These are phyloP conservation scores for Nemania bipapillata DNA, from an alignment of 2,329 filamentous ascomycete species.

Conservation along the genomic window DNA sequence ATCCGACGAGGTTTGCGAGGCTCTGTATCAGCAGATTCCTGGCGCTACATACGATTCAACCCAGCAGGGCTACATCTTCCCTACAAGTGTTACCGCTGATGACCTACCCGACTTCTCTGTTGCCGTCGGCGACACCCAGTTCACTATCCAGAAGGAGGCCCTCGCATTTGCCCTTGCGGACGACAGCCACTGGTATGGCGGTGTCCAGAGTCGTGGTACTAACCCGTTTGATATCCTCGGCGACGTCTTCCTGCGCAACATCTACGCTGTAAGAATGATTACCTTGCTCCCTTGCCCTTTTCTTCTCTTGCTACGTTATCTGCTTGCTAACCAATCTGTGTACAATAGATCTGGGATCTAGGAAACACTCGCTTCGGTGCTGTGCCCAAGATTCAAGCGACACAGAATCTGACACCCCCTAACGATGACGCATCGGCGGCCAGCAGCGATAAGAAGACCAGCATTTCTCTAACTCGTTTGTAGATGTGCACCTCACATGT, in stretches of 20 bases:
- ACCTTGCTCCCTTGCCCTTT: background rate
- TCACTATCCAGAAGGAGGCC: constrained; percentile 71
- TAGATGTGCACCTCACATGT: too few species aligned
- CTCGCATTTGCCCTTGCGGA: constrained; percentile 67
- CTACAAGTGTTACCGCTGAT: constrained; percentile 61
- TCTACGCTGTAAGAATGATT: constrained; percentile 57
- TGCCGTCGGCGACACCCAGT: constrained; percentile 69
- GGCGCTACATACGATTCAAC: constrained; percentile 66
- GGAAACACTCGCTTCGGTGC: constrained; percentile 69
- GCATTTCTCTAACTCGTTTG: too few species aligned
- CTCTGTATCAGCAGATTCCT: constrained; percentile 72
- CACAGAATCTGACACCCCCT: constrained; percentile 49
- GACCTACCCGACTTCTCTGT: constrained; percentile 70
- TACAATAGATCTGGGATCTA: constrained; percentile 68
- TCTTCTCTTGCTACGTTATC: background rate
- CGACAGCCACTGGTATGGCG: constrained; percentile 68
- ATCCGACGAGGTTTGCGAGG: constrained; percentile 68
- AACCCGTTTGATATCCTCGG: constrained; percentile 72
- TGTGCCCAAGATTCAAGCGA: constrained; percentile 63
- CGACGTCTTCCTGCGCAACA: constrained; percentile 70
- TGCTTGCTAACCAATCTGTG: constrained; percentile 21
- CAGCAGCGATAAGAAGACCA: constrained; percentile 34
- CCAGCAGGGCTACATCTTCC: constrained; percentile 73
- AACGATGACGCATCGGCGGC: constrained; percentile 11
- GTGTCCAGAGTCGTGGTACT: constrained; percentile 70